These are phyloP conservation scores for Pyropia yezoensis DNA, from an alignment of 23 red algal genomes.

Conservation along the genomic window DNA sequence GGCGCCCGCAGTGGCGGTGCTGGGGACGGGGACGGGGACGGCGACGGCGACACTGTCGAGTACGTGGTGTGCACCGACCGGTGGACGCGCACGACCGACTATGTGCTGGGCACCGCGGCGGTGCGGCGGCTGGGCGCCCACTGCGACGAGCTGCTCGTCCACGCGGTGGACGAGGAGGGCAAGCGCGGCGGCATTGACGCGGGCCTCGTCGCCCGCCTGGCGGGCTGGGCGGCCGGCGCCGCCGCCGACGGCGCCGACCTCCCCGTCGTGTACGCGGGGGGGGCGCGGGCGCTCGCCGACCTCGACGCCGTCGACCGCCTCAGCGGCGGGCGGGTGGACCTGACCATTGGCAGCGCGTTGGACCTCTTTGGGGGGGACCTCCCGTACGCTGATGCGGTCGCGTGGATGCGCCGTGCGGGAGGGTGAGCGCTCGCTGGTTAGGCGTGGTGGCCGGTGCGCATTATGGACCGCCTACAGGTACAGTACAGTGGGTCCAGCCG, in stretches of 20 bases:
- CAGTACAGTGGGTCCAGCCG: no score
- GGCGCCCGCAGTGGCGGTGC: conserved; percentile 9
- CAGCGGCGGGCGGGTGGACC: conserved; percentile 67
- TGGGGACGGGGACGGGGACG: conserved; percentile 6
- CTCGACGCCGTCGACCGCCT: conserved; percentile 38
- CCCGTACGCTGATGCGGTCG: conserved; percentile 63
- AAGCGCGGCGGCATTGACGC: conserved; percentile 77
- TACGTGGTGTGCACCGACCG: conserved; percentile 93
- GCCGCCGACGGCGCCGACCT: conserved; percentile 3
- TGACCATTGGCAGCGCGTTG: conserved; percentile 88
- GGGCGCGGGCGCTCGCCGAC: conserved; percentile 54
- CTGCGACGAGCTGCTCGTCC: conserved; percentile 90
- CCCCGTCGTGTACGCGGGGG: conserved; percentile 82
- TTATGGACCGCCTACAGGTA: no score
- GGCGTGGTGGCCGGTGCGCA: no score
- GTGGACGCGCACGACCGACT: conserved; percentile 70
- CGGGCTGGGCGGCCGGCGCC: conserved; percentile 24
- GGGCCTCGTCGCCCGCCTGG: conserved; percentile 18
- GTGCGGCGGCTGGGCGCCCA: conserved; percentile 34
- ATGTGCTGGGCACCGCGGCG: conserved; percentile 24
- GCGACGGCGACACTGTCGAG: conserved; percentile 10
- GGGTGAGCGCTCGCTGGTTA: no score
- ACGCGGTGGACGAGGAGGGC: conserved; percentile 93
- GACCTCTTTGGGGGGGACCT: conserved; percentile 87
- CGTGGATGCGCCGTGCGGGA: conserved; percentile 13